Evolutionary conservation across 306 rosid species (phyloP).

Genomic region (Prunus armeniaca): DNA sequence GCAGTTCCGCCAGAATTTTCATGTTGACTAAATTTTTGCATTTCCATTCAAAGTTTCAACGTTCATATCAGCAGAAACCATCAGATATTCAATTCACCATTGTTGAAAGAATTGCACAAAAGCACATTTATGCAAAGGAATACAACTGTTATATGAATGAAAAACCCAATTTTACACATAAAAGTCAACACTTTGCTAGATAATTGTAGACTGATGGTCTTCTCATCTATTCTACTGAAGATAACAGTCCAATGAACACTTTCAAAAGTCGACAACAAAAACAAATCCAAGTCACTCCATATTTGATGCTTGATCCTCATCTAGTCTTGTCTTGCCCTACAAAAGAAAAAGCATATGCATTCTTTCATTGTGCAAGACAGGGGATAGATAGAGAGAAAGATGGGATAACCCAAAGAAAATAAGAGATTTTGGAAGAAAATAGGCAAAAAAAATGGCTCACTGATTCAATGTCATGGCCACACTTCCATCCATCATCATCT

Average conservation of each 20-base stretch:
- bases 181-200: conserved; percentile 1
- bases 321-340: conserved; percentile 92
- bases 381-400: conserved; percentile 28
- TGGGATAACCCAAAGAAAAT: conserved; percentile 26
- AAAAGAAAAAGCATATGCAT: conserved; percentile 55
- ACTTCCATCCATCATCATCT: conserved; percentile 22
- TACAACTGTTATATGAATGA: not conserved
- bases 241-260: conserved; percentile 32
- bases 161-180: conserved; percentile 12
- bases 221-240: conserved; percentile 41
- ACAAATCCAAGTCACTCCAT: conserved; percentile 51
- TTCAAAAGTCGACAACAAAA: conserved; percentile 43
- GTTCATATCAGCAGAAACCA: conserved; percentile 2
- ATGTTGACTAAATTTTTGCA: not conserved
- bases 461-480: conserved; percentile 9
- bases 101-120: not conserved
- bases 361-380: conserved; percentile 60
- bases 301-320: conserved; percentile 72
- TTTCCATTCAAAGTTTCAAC: conserved; percentile 5
- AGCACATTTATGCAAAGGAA: not conserved
- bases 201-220: not conserved
- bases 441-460: conserved; percentile 10
- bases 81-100: conserved; percentile 4
- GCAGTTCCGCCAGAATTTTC: conserved; percentile 16
- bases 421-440: conserved; percentile 9